A percentile compares a stretch with the other conserved stretches of the same genome.
These are phyloP conservation scores for Yamagishiella unicocca DNA, from an alignment of 139 green algal species.

Conservation along the genomic window DNA sequence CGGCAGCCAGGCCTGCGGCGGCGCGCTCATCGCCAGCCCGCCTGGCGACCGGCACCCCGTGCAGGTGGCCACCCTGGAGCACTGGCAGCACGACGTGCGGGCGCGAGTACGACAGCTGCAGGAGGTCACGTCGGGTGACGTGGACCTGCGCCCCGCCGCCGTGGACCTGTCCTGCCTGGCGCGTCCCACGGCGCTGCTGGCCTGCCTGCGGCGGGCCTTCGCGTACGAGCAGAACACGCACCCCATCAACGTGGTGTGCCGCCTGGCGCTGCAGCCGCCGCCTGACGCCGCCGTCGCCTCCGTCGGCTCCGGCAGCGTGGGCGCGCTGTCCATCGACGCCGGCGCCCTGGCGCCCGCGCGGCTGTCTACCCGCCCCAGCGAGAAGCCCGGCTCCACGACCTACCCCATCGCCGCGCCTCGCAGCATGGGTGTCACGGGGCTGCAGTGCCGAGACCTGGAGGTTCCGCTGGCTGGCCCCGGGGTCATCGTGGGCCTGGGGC, in stretches of 20 bases:
- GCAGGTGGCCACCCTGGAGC: slow-evolving; percentile 1
- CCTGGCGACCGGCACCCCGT: background rate
- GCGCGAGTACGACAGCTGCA: background rate
- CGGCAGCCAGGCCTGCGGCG: background rate
- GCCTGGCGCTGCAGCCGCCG: slow-evolving; percentile 13
- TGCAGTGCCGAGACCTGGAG: slow-evolving; percentile 27
- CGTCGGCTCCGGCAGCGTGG: background rate
- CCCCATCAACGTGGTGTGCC: slow-evolving; percentile 19
- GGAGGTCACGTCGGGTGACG: slow-evolving; percentile 23
- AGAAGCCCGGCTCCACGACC: background rate
- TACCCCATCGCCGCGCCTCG: slow-evolving; percentile 41
- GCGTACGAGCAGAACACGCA: slow-evolving; percentile 46
- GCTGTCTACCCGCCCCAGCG: background rate
- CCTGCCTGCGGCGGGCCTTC: slow-evolving; percentile 23
- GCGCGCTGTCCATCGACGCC: background rate
- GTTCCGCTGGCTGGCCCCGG: background rate
- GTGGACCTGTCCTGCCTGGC: slow-evolving; percentile 15
- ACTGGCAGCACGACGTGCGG: background rate
- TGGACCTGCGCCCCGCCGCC: slow-evolving; percentile 23
- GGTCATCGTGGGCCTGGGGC: background rate
- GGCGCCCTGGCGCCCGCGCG: background rate
- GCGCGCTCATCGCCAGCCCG: background rate
- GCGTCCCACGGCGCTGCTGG: slow-evolving; percentile 28
- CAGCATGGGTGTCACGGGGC: slow-evolving; percentile 19
- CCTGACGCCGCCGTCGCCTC: background rate